Base-by-base conservation (phyloP, 176 grass and related monocot species). In the Phragmites australis region DNA sequence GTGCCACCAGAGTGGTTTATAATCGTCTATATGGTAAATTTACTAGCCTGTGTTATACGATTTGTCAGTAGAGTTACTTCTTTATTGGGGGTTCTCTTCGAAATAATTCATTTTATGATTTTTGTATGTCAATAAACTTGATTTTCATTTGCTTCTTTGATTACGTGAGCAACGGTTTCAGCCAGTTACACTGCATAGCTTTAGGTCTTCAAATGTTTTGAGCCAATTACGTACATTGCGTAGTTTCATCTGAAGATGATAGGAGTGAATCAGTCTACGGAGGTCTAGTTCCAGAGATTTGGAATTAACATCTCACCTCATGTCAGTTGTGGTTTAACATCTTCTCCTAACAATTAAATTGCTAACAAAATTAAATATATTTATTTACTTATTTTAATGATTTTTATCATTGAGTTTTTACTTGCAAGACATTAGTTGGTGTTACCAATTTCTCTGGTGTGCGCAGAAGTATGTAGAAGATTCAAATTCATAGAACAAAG, bases 21-120 rank as follows among this genome's bases (percentile, higher is more conserved):
- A 97, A 97, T 49, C 89, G 86, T 91, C 86, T 97, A 19, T 97
- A 97, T 57, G 91, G 91, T 97, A 85, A 68, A 58, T 30, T 52
- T 70, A 85, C 25, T 51, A 19, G 18, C 63, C 72, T 39, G 73
- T 80, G 41, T 60, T 75, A 29, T 66, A 27, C 31, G 9, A 57
- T 62, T 57, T 27, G 21, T 65, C 39, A 9, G 29, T 51, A 27
- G 11, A 63, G 2, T 45, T 60, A 65, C 34, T 85, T 80, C 30
- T 74, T 62, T 57, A 32, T 72, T 70, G 13, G 34, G 27, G 0
- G 47, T 82, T 13, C 17, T 65, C 69, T 46, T 62, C 14, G 6
- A 55, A 78, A 71, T 0, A 44, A 44, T 18, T 39, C 17, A 5
- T 47, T 62, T 78, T 60, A 0, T 7, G 34, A 17, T 45, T 6